These are phyloP conservation scores for Aspergillus sp. DNA, from an alignment of 2,329 filamentous ascomycete species.

Conservation along the genomic window DNA sequence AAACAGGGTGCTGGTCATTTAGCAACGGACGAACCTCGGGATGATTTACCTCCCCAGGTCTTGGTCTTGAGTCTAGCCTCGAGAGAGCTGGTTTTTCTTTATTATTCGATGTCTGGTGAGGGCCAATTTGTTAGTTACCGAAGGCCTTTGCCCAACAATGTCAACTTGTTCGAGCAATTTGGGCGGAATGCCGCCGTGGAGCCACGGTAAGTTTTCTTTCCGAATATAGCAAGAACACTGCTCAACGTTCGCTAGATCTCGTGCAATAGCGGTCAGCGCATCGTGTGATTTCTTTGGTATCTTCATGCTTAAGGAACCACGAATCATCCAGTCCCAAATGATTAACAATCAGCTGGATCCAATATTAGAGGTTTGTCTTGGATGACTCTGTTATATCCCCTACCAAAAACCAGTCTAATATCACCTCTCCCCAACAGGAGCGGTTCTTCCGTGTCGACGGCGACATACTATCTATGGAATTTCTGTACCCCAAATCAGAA, in stretches of 20 bases:
- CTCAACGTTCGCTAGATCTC: constrained; percentile 32
- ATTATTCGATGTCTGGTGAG: constrained; percentile 45
- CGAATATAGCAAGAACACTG: constrained; percentile 4
- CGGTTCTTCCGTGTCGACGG: constrained; percentile 55
- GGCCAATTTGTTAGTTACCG: constrained; percentile 57
- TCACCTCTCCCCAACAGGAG: constrained; percentile 27
- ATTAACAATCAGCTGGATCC: constrained; percentile 47
- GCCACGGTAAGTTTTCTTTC: constrained; percentile 52
- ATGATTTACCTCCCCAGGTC: constrained; percentile 64
- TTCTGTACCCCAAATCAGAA: constrained; percentile 63
- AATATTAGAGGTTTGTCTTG: constrained; percentile 48
- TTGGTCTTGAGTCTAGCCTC: constrained; percentile 69
- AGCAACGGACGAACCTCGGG: constrained; percentile 7
- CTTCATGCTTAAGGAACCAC: constrained; percentile 59
- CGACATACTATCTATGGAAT: constrained; percentile 79
- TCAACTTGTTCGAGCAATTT: constrained; percentile 49
- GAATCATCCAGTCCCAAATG: constrained; percentile 48
- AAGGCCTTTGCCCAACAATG: constrained; percentile 53
- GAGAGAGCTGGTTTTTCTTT: constrained; percentile 70
- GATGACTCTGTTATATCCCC: neutral
- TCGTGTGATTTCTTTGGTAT: constrained; percentile 64
- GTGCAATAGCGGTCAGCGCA: constrained; percentile 61
- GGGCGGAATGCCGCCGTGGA: constrained; percentile 69
- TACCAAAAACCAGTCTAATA: neutral
- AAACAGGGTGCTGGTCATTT: constrained; percentile 12